These are phyloP conservation scores for Thalassiosira livingstoniorum DNA, from an alignment of 352 stramenopile species.

Conservation along the genomic window DNA sequence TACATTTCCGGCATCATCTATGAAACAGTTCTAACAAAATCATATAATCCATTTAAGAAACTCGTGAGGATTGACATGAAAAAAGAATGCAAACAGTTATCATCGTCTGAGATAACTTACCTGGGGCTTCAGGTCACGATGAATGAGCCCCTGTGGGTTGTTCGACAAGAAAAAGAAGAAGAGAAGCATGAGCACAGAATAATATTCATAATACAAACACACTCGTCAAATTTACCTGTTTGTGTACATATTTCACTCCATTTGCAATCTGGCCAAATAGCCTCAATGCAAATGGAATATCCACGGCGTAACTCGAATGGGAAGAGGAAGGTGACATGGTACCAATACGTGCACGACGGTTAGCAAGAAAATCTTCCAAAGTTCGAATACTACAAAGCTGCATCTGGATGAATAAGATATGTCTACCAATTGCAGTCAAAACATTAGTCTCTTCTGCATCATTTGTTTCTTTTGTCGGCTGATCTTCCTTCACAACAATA, in stretches of 20 bases:
- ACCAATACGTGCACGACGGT: conserved; percentile 63
- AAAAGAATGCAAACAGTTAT: conserved; percentile 1
- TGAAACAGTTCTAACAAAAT: conserved; percentile 81
- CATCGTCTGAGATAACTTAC: conserved; percentile 30
- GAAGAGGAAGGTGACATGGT: conserved; percentile 25
- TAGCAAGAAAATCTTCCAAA: conserved; percentile 79
- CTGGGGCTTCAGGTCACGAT: conserved; percentile 85
- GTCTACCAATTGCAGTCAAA: conserved; percentile 30
- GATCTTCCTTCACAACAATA: not conserved
- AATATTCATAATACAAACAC: too few relatives aligned
- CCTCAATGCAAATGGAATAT: conserved; percentile 81
- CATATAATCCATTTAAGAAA: too few relatives aligned
- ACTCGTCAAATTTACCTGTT: too few relatives aligned
- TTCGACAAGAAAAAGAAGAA: too few relatives aligned
- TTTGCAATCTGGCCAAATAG: conserved; percentile 83
- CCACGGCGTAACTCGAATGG: conserved; percentile 52
- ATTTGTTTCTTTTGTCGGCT: conserved; percentile 4
- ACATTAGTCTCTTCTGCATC: conserved; percentile 5
- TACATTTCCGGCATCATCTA: conserved; percentile 80
- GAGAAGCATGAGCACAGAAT: too few relatives aligned
- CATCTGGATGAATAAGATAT: conserved; percentile 87
- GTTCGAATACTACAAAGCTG: conserved; percentile 84
- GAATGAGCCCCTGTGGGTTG: conserved; percentile 83
- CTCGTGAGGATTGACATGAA: not conserved
- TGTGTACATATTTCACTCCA: conserved; percentile 85